Base-by-base conservation (phyloP, 176 grass and related monocot genomes). In the Cymbopogon citratus region DNA sequence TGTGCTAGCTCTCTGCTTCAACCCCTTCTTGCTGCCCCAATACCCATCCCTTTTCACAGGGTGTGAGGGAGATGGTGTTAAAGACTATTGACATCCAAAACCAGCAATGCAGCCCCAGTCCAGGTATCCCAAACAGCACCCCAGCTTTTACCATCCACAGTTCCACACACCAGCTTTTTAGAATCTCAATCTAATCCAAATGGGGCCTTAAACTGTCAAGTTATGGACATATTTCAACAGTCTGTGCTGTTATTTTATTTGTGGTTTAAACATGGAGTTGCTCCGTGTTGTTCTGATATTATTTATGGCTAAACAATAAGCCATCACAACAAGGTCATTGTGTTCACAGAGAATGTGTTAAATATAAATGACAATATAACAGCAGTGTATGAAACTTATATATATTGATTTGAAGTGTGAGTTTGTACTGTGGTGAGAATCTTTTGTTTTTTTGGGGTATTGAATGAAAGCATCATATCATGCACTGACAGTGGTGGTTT, bases 401-500 rank as follows among this genome's bases (percentile, higher is more conserved):
- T 67, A 16, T 63, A 61, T 51, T 71, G 15, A 39, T 71, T 11
- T 19, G 40, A 31, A 64, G 12, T 60, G 1, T 41, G 24, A 77
- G 25, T 46, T 78, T 63, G 15, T 6, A 12, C 38, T 65, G n/a
- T n/a, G n/a, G n/a, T n/a, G n/a, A n/a, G n/a, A n/a, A n/a, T n/a
- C n/a, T n/a, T n/a, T n/a, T n/a, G n/a, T n/a, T n/a, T n/a, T n/a
- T n/a, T n/a, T n/a, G n/a, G n/a, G n/a, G n/a, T 63, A 63, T 63
- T 63, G 14, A 63, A 14, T 71, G 19, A 77, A 85, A 64, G 54
- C 28, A 85, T 25, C 14, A 12, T n/a, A 16, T 11, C 43, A 2
- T 71, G 35, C 14, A 65, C 64, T 89, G 44, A 85, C n/a, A 54
- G 16, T 56, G 43, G 34, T 9, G 0, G 7, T 79, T 73, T 79